A percentile compares a stretch with the other conserved stretches of the same genome.
phyloP scores from a whole-genome alignment of 2,329 filamentous ascomycete genomes.

The Stemphylium beticola region DNA sequence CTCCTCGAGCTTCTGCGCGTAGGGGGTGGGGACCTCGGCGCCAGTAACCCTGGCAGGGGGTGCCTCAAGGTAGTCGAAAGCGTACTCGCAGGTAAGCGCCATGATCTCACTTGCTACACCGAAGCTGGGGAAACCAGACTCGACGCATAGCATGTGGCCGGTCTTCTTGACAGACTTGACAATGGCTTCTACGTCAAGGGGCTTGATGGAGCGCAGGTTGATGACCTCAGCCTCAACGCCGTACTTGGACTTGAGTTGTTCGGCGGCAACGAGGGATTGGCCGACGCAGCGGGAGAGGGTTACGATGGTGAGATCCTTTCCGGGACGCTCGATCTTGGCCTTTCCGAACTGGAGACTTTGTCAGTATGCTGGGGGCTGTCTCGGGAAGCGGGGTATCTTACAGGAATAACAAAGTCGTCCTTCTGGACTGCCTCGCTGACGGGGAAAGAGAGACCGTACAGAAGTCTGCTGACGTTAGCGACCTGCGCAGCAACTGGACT shows the following conservation, averaged over 20 bases:
- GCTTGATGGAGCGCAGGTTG: slow-evolving; percentile 97
- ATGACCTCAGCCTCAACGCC: slow-evolving; percentile 95
- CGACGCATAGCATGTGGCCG: slow-evolving; percentile 84
- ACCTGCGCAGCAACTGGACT: background rate
- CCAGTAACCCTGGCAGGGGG: slow-evolving; percentile 94
- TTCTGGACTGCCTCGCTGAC: slow-evolving; percentile 97
- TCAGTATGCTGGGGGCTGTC: slow-evolving; percentile 14
- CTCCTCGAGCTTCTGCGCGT: slow-evolving; percentile 90
- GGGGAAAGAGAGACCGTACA: slow-evolving; percentile 94
- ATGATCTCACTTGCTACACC: slow-evolving; percentile 93
- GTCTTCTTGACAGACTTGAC: slow-evolving; percentile 99
- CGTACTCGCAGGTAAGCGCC: slow-evolving; percentile 95
- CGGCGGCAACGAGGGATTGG: slow-evolving; percentile 85
- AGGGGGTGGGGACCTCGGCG: slow-evolving; percentile 96
- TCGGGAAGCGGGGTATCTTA: slow-evolving; percentile 34
- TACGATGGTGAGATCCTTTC: slow-evolving; percentile 96
- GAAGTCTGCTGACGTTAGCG: slow-evolving; percentile 57
- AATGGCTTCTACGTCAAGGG: slow-evolving; percentile 92
- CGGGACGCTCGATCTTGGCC: slow-evolving; percentile 96
- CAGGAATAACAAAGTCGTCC: slow-evolving; percentile 92
- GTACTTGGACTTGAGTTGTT: slow-evolving; percentile 94
- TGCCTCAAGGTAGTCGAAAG: slow-evolving; percentile 95
- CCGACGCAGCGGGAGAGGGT: slow-evolving; percentile 94
- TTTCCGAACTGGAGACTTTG: slow-evolving; percentile 73
- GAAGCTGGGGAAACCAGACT: slow-evolving; percentile 95